phyloP scores from a whole-genome alignment of 1,284 basidiomycete species.

The Ustilago tritici region DNA sequence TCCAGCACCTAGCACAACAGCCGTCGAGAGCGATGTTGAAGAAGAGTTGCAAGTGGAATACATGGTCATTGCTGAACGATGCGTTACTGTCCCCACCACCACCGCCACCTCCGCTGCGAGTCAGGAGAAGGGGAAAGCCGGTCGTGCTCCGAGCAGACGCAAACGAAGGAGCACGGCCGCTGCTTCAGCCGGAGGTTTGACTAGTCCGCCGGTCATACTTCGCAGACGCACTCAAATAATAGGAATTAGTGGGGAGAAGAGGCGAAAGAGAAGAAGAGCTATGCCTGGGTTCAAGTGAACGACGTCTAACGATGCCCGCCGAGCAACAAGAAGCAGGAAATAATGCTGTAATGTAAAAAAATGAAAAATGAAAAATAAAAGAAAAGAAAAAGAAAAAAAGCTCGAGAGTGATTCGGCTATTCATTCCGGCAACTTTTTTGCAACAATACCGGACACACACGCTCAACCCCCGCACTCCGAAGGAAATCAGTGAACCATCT shows the following conservation, averaged over 20 bases:
- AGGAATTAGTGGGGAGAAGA: background rate
- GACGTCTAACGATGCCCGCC: background rate
- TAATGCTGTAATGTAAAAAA: no score
- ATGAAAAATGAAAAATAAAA: no score
- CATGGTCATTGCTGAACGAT: constrained; percentile 35
- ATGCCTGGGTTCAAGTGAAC: constrained; percentile 22
- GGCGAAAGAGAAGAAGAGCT: background rate
- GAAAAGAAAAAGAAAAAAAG: background rate
- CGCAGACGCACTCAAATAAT: background rate
- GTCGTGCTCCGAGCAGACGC: background rate
- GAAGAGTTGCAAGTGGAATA: constrained; percentile 34
- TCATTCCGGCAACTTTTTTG: constrained; percentile 19
- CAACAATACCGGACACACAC: background rate
- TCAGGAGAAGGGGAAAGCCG: background rate
- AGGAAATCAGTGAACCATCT: background rate
- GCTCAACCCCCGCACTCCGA: constrained; percentile 3
- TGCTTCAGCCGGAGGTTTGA: background rate
- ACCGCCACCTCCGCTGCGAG: background rate
- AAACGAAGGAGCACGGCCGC: background rate
- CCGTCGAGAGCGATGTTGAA: constrained; percentile 1
- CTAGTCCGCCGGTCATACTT: constrained; percentile 18
- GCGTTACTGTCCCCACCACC: constrained; percentile 1
- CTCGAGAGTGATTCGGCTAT: constrained; percentile 21
- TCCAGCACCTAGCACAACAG: background rate
- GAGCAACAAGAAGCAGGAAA: background rate